Evolutionary conservation across 495 filamentous ascomycete species (phyloP).

Genomic region (Hyaloscypha variabilis): DNA sequence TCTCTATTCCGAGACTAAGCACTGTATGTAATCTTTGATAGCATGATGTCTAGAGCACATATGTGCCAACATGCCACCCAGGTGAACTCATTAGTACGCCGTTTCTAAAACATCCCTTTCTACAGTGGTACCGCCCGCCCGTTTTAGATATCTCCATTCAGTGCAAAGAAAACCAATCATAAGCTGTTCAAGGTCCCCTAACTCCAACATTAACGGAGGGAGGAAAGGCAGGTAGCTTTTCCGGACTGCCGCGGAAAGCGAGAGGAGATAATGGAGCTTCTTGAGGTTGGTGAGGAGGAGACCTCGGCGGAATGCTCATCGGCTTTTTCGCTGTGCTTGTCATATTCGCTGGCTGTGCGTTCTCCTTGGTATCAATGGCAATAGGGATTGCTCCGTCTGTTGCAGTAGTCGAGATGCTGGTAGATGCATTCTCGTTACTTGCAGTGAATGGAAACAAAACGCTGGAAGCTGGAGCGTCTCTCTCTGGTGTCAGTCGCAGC

Average conservation of each 20-base stretch:
- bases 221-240: constrained; percentile 42
- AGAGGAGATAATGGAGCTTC: constrained; percentile 37
- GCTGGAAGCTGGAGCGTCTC: constrained; percentile 10
- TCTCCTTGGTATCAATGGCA: constrained; percentile 6
- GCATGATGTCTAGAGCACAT: constrained; percentile 2
- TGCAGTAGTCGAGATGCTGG: background rate
- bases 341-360: background rate
- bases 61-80: background rate
- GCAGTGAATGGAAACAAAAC: background rate
- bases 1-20: constrained; percentile 6
- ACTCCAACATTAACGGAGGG: constrained; percentile 36
- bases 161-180: background rate
- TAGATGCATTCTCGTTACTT: background rate
- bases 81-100: background rate
- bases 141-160: background rate
- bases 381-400: background rate
- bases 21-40: background rate
- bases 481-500: constrained; percentile 23
- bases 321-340: background rate
- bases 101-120: constrained; percentile 12
- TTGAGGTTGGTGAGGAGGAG: constrained; percentile 1
- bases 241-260: constrained; percentile 56
- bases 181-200: constrained; percentile 29
- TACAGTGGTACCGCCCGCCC: constrained; percentile 9
- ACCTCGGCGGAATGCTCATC: background rate